Evolutionary conservation across 768 basidiomycete genomes (phyloP).

Genomic region (Sporobolomyces roseus): DNA sequence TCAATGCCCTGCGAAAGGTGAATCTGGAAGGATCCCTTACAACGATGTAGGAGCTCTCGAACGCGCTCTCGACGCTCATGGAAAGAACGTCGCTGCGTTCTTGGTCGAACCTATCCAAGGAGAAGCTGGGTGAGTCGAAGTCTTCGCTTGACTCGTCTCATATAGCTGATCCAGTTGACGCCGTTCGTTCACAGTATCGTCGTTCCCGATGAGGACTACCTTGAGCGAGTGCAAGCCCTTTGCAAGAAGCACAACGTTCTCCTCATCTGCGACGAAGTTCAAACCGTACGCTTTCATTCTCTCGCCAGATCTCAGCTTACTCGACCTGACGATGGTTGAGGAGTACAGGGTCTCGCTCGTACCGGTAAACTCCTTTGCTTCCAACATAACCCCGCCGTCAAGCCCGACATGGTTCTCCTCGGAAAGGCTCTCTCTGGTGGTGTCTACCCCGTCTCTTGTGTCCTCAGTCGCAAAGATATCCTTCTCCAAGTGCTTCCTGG

Average conservation of each 20-base stretch:
- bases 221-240: conserved; percentile 67
- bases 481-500: conserved; percentile 94
- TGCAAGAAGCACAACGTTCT: conserved; percentile 87
- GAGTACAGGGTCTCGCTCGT: conserved; percentile 70
- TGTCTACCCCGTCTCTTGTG: conserved; percentile 94
- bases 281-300: conserved; percentile 62
- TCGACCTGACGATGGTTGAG: background rate
- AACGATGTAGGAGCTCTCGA: conserved; percentile 78
- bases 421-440: conserved; percentile 97
- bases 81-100: conserved; percentile 82
- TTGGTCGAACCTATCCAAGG: conserved; percentile 97
- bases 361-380: conserved; percentile 89
- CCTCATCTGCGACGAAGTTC: conserved; percentile 97
- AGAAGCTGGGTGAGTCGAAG: conserved; percentile 77
- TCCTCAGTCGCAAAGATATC: conserved; percentile 81
- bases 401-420: conserved; percentile 85
- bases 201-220: conserved; percentile 83
- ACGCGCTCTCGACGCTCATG: conserved; percentile 71
- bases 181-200: conserved; percentile 62
- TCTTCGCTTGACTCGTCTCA: background rate
- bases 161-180: too few relatives aligned
- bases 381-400: conserved; percentile 72
- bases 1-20: conserved; percentile 55
- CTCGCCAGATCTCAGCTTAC: too few relatives aligned
- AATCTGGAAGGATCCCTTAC: conserved; percentile 65